phyloP scores from a whole-genome alignment of 257 asterid genomes.

The Fraxinus pennsylvanica region DNA sequence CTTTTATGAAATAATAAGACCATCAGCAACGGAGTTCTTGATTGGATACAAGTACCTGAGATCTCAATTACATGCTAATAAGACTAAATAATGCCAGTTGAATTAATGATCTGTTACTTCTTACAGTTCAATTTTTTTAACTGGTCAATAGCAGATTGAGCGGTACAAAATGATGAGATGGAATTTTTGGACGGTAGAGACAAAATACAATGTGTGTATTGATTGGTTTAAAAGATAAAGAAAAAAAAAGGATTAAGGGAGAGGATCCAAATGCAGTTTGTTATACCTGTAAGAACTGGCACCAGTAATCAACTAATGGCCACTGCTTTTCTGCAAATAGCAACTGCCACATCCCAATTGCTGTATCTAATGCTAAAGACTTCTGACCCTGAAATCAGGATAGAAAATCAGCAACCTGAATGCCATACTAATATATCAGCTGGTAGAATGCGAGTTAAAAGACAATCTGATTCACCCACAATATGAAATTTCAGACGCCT shows the following conservation, averaged over 20 bases:
- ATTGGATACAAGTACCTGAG: background rate
- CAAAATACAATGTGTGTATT: background rate
- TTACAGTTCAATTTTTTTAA: background rate
- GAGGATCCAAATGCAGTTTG: slow-evolving; percentile 8
- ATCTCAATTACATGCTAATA: background rate
- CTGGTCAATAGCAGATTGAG: background rate
- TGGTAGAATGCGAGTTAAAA: background rate
- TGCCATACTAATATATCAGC: background rate
- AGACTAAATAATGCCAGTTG: background rate
- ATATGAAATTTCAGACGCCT: background rate
- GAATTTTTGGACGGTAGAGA: background rate
- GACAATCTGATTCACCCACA: background rate
- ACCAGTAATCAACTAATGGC: slow-evolving; percentile 97
- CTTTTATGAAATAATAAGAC: background rate
- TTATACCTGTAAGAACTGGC: slow-evolving; percentile 94
- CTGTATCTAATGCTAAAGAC: slow-evolving; percentile 95
- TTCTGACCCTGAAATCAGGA: slow-evolving; percentile 82
- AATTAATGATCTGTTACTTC: background rate
- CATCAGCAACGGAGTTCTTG: background rate
- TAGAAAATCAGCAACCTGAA: slow-evolving; percentile 11
- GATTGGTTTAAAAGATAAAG: background rate
- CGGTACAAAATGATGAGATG: too few species aligned
- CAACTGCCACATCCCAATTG: slow-evolving; percentile 99
- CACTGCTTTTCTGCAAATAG: slow-evolving; percentile 89
- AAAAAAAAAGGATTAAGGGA: background rate